A percentile compares a stretch with the other conserved stretches of the same genome.
phyloP scores from a whole-genome alignment of 2,329 filamentous ascomycete genomes.

The Mariannaea elegans region DNA sequence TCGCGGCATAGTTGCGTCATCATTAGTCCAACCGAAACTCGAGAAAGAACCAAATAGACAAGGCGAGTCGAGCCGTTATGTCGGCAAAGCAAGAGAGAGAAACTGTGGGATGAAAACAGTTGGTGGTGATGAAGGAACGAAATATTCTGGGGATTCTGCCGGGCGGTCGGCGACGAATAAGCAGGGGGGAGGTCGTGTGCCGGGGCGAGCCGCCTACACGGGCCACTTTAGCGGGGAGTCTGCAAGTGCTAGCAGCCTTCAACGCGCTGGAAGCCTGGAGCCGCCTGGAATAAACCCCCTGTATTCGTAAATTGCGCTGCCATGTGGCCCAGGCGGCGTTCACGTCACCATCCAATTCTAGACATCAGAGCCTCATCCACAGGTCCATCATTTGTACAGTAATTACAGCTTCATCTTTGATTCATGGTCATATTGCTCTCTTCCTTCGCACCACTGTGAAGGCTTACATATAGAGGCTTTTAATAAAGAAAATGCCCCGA shows the following conservation, averaged over 20 bases:
- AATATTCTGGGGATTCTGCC: constrained; percentile 45
- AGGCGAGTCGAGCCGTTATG: not conserved
- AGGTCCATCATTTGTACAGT: no score
- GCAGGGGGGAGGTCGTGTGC: constrained; percentile 4
- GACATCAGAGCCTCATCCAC: constrained; percentile 7
- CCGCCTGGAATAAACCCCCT: not conserved
- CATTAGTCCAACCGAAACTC: no score
- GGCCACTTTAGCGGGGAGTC: constrained; percentile 21
- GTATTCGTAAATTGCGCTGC: not conserved
- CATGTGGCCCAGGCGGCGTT: not conserved
- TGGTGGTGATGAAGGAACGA: constrained; percentile 23
- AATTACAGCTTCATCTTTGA: not conserved
- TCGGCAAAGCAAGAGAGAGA: not conserved
- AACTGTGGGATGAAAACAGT: not conserved
- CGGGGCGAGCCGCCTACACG: constrained; percentile 13
- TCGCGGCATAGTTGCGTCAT: constrained; percentile 51
- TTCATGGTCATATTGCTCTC: not conserved
- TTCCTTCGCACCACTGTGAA: not conserved
- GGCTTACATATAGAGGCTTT: not conserved
- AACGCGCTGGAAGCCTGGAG: not conserved
- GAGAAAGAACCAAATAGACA: no score
- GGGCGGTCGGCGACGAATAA: constrained; percentile 41
- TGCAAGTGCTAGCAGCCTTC: constrained; percentile 21
- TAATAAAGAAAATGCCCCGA: constrained; percentile 37
- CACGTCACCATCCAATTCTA: constrained; percentile 23